Evolutionary conservation across 176 grass and related monocot genomes (phyloP), one percentile per base, ranked within the genome.

Genomic region (Musa troglodytarum): DNA sequence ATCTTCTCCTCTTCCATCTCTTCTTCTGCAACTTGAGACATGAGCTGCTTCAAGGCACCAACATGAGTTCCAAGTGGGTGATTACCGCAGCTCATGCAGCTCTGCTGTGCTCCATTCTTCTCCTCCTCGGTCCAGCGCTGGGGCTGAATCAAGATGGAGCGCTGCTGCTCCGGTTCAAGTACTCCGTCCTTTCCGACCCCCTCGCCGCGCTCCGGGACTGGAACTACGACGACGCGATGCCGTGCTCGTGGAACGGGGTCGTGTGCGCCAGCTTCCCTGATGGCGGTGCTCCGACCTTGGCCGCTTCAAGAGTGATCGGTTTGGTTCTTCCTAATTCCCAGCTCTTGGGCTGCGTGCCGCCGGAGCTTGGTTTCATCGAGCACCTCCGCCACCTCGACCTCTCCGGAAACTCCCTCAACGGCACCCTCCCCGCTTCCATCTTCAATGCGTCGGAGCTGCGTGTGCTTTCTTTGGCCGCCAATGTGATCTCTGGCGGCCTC

Each of bases 361-460:
- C 79, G 6, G 81, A 96, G 52, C 78, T 96, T 10, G 89, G 83
- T 52, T 68, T 82, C 62, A 5, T 96, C 49, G 88, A 92, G 77
- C 87, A 88, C 78, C 93, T 96, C 65, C 89, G 77, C 52, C 85
- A 90, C 82, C 87, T 96, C 56, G 93, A 96, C 71, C 87, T 96
- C 78, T 96, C 93, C 54, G 85, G 93, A 13, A 96, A 96, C 70
- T 75, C 78, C 52, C 88, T 96, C 21, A 92, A 86, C 77, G 93
- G 87, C 62, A 86, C 76, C 52, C 20, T 96, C 23, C 81, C 89
- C 2, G 25, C 10, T 10, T 83, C 83, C 52, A 82, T 96, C 1
- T 79, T 92, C 24, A 83, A 83, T 70, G 83, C 85, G 23, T 77
- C 81, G 16, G 90, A 86, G 81, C 82, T 96, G 11, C 90, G 79